Evolutionary conservation across 306 rosid genomes (phyloP).

Genomic region (Vigna nakashimae): DNA sequence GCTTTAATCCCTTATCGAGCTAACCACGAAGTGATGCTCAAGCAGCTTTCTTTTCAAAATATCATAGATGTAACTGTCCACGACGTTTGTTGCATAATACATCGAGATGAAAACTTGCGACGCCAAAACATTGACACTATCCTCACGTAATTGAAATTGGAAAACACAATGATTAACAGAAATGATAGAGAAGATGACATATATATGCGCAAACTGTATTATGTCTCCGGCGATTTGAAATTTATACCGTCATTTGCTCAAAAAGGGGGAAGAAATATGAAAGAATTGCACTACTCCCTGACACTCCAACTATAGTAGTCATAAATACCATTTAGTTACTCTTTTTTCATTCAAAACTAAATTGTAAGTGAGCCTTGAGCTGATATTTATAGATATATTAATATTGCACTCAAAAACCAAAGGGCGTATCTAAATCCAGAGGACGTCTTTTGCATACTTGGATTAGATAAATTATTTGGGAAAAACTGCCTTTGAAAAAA

Average conservation of each 20-base stretch:
- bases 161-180: conserved; percentile 17
- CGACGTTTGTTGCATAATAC: neutral
- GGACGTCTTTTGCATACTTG: conserved; percentile 27
- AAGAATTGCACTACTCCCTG: neutral
- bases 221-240: conserved; percentile 2
- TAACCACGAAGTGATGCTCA: conserved; percentile 9
- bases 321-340: neutral
- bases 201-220: conserved; percentile 6
- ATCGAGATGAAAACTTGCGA: neutral
- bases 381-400: conserved; percentile 37
- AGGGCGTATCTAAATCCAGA: conserved; percentile 21
- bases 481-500: neutral
- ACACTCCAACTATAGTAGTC: conserved; percentile 1
- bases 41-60: conserved; percentile 19
- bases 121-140: conserved; percentile 7
- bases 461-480: conserved; percentile 2
- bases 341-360: conserved; percentile 14
- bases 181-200: conserved; percentile 31
- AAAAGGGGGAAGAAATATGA: neutral
- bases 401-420: neutral
- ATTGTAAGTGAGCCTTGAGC: conserved; percentile 12
- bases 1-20: neutral
- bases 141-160: neutral
- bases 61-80: neutral
- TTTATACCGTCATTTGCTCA: conserved; percentile 2